Evolutionary conservation across 176 grass and related monocot species (phyloP), one percentile per base, ranked within the genome.

Genomic region (Typha latifolia): DNA sequence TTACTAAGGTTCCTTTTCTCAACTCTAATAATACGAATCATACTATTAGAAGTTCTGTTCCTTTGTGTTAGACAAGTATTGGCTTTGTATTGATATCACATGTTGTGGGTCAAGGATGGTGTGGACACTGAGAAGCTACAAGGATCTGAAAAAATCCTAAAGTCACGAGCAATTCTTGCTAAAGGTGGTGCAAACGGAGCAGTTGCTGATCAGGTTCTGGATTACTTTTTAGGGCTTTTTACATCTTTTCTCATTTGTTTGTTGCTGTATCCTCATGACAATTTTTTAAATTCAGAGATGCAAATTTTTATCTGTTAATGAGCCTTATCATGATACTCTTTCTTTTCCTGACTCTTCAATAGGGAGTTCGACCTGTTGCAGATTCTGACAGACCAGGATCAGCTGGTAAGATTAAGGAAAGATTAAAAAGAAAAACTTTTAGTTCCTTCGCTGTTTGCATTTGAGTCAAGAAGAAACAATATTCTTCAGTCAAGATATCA

Each of bases 111-210:
- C 37, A 43, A 99, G 94, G 94, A 99, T 69, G 86, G 79, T 73
- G 62, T 78, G 34, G 94, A 99, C 83, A 69, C 76, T 19, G 87
- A 91, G 29, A 96, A 77, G 62, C 16, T 61, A 69, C 84, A 79
- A 64, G 66, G 76, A 79, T 84, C 86, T 70, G 94, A 93, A 61
- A 99, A 83, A 78, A 72, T 61, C 75, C 66, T 86, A 66, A 99
- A 77, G 69, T 49, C 94, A 59, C 80, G 83, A 27, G 67, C 76
- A 12, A 73, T 99, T 34, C 74, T 99, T 66, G 81, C 76, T 56
- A 93, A 86, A 79, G 68, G 83, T 68, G 79, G 62, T 77, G 81
- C 87, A 78, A 99, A 99, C 82, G 94, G 94, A 64, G 84, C 85
- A 51, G 61, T 84, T 73, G 80, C 81, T 61, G 94, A 99, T 63